Conservation (phyloP, 192 early-diverging fungal species). For the Backusella tarrabulga region DNA sequence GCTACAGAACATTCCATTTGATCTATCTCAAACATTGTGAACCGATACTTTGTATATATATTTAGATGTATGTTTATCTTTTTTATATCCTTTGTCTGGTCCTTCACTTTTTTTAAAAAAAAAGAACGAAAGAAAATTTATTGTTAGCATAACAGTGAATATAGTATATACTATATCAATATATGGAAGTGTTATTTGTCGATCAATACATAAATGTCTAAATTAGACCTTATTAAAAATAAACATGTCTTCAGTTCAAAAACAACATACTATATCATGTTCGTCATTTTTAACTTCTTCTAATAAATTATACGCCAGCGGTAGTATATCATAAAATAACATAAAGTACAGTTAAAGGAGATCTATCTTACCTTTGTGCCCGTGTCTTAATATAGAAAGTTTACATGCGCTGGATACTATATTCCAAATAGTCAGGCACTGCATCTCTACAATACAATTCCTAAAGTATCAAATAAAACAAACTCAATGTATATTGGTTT, state of each 20-base stretch:
- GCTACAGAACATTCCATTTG: no score
- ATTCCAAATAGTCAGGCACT: background rate
- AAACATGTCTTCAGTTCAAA: no score
- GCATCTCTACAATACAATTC: background rate
- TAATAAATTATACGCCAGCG: no score
- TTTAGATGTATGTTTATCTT: no score
- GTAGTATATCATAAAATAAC: no score
- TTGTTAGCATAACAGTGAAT: background rate
- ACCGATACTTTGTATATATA: no score
- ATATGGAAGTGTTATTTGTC: background rate
- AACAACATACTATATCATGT: background rate
- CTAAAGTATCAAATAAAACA: background rate
- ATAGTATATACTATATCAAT: background rate
- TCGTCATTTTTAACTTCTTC: background rate
- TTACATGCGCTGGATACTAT: background rate
- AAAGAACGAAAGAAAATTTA: background rate
- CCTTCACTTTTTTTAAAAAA: no score
- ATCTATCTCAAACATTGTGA: no score
- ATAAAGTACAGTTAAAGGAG: background rate
- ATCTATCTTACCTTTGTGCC: background rate
- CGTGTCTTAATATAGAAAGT: background rate
- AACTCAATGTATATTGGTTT: background rate
- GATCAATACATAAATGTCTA: background rate
- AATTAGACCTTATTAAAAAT: background rate
- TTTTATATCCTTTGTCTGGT: no score